Conservation (phyloP, 1,284 basidiomycete genomes). For the Ceratobasidium sp. region DNA sequence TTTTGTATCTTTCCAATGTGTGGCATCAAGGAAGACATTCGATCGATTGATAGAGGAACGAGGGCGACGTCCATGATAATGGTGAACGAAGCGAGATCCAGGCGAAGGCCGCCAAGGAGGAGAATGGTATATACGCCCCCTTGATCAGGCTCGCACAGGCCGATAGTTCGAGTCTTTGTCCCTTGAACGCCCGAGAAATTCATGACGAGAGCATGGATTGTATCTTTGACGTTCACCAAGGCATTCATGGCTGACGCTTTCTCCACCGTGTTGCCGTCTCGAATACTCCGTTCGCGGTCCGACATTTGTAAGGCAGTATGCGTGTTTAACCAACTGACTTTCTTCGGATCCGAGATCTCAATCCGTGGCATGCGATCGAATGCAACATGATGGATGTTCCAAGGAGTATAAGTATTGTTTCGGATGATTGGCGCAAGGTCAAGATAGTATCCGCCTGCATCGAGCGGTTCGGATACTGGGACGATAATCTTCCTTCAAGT, state of each 20-base stretch:
- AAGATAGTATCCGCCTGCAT: slow-evolving; percentile 51
- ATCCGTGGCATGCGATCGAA: slow-evolving; percentile 52
- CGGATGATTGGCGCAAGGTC: slow-evolving; percentile 56
- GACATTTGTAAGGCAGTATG: slow-evolving; percentile 56
- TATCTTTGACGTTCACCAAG: slow-evolving; percentile 52
- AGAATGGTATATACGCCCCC: slow-evolving; percentile 57
- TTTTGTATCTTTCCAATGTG: not conserved
- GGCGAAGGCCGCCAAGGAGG: slow-evolving; percentile 60
- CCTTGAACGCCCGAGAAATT: slow-evolving; percentile 50
- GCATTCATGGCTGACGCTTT: slow-evolving; percentile 14
- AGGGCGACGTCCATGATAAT: slow-evolving; percentile 63
- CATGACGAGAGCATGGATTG: slow-evolving; percentile 54
- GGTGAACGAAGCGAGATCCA: slow-evolving; percentile 64
- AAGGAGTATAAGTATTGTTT: slow-evolving; percentile 47
- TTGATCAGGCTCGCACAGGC: slow-evolving; percentile 52
- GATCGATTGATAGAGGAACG: slow-evolving; percentile 55
- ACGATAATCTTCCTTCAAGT: slow-evolving; percentile 54
- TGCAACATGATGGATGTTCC: slow-evolving; percentile 56
- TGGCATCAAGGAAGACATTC: slow-evolving; percentile 37
- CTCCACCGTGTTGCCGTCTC: slow-evolving; percentile 50
- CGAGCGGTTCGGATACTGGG: slow-evolving; percentile 52
- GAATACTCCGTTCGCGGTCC: slow-evolving; percentile 52
- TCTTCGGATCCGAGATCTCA: slow-evolving; percentile 40
- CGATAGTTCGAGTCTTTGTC: slow-evolving; percentile 52
- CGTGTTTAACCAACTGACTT: slow-evolving; percentile 51